These are phyloP conservation scores for Penicillium crustosum DNA, from an alignment of 2,329 filamentous ascomycete species.

Conservation along the genomic window DNA sequence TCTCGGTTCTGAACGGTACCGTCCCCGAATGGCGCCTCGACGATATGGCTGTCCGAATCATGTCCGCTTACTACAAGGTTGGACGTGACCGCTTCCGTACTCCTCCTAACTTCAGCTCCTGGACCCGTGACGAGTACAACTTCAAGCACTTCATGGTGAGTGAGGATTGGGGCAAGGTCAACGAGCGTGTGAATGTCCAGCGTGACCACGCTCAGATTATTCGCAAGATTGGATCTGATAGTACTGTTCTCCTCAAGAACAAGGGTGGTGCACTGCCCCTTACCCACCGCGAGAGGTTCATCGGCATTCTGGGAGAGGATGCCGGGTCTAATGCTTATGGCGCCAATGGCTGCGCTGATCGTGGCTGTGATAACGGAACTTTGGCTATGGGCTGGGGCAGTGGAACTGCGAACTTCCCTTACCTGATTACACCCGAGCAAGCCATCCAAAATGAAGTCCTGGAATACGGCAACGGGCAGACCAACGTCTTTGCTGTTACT, in stretches of 20 bases:
- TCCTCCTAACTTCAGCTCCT: constrained; percentile 82
- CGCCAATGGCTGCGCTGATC: constrained; percentile 75
- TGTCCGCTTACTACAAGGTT: constrained; percentile 65
- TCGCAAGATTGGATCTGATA: constrained; percentile 73
- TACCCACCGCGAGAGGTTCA: constrained; percentile 68
- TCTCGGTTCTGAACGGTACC: constrained; percentile 85
- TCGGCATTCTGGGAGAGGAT: constrained; percentile 80
- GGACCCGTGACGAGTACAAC: constrained; percentile 75
- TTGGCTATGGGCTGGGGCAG: constrained; percentile 65
- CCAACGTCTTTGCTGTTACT: constrained; percentile 61
- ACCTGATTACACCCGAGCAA: constrained; percentile 61
- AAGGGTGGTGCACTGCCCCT: constrained; percentile 66
- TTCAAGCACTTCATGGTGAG: constrained; percentile 64
- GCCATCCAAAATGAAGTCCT: constrained; percentile 67
- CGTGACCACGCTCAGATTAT: constrained; percentile 70
- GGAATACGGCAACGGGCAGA: constrained; percentile 53
- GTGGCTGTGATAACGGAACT: constrained; percentile 61
- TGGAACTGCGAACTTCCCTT: constrained; percentile 61
- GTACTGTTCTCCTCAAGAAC: constrained; percentile 90
- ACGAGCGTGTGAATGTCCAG: constrained; percentile 82
- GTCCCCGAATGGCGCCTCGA: constrained; percentile 83
- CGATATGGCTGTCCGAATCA: constrained; percentile 85
- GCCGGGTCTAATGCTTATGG: constrained; percentile 72
- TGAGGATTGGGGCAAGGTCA: constrained; percentile 64
- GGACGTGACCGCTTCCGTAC: constrained; percentile 54